A percentile compares a stretch with the other conserved stretches of the same genome.
Conservation (phyloP, 331 rosid genomes). For the Saraca asoca region DNA sequence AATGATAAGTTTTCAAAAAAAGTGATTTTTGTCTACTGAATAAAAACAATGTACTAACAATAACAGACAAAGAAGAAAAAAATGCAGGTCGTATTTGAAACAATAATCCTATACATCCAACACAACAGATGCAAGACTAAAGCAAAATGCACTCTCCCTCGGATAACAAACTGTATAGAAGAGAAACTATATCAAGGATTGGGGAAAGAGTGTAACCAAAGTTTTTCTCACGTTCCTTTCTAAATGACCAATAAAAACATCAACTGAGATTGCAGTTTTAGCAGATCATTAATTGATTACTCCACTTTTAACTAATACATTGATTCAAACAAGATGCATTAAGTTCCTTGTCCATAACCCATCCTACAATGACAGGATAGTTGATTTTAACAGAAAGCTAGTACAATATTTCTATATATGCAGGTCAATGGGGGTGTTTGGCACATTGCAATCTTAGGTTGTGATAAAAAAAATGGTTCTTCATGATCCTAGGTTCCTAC, state of each 20-base stretch:
- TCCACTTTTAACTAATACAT: neutral
- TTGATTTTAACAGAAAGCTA: slow-evolving; percentile 1
- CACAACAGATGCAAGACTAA: neutral
- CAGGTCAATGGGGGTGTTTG: too few relatives aligned
- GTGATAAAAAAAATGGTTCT: too few relatives aligned
- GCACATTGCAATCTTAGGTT: too few relatives aligned
- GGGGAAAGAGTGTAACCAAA: neutral
- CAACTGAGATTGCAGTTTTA: slow-evolving; percentile 9
- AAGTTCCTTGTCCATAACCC: slow-evolving; percentile 10
- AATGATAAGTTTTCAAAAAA: slow-evolving; percentile 28
- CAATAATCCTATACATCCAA: neutral
- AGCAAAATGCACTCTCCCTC: slow-evolving; percentile 14
- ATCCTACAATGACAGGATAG: slow-evolving; percentile 10
- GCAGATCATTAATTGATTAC: slow-evolving; percentile 20
- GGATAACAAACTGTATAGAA: neutral
- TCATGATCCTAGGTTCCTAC: too few relatives aligned
- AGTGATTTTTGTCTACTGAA: slow-evolving; percentile 7
- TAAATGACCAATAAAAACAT: neutral
- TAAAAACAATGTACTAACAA: neutral
- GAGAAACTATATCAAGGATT: neutral
- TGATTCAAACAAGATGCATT: slow-evolving; percentile 10
- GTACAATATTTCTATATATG: neutral
- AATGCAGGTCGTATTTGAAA: neutral
- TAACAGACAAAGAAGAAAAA: neutral
- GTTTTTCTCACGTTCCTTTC: slow-evolving; percentile 5